Evolutionary conservation across 2,329 filamentous ascomycete genomes (phyloP), one percentile per base, ranked within the genome.

Genomic region (Huntiella abstrusa): DNA sequence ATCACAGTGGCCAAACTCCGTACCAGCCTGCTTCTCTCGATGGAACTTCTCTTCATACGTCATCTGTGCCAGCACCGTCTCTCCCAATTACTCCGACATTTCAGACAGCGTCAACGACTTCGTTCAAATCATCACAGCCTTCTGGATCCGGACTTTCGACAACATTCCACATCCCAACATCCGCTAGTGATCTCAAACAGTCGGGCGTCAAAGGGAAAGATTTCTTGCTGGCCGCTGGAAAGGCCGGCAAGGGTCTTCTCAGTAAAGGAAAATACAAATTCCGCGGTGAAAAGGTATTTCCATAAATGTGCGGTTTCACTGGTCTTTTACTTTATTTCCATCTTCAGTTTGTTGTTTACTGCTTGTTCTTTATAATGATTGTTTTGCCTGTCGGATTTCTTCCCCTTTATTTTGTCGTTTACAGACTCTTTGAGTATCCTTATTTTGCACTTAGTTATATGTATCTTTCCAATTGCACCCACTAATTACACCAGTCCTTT

Each of bases 241-340:
- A 84, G 58, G 84, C 85, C 49, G 86, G 87, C 42, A 94, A 94
- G 66, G 88, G 87, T 45, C 63, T 95, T 52, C 79, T 95, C 60
- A 85, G 82, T 53, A 93, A 93, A 65, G 84, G 87, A 54, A 88
- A 83, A 64, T 88, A 74, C 64, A 88, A 84, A 62, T 77, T 94
- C 60, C 68, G 71, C 52, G 73, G 70, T 58, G 83, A 91, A 63
- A 92, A 92, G 83, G 83, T 87, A 82, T 85, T 84, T 77, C 72
- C 77, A 65, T 80, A 68, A 73, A 45, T 28, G 4, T 41, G 43
- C 32, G 11, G n/a, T 41, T 40, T 33, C 19, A 6, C 35, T 40
- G 16, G 33, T 48, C 41, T 5, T 33, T 45, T 48, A 19, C 12
- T 45, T 28, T 13, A 28, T 12, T 19, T 13, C 39, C 11, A 41